Percentiles rank a stretch among this genome's conserved stretches.
Conservation (phyloP, 1,139 yeast genomes). For the Nakaseomyces glabratus region DNA sequence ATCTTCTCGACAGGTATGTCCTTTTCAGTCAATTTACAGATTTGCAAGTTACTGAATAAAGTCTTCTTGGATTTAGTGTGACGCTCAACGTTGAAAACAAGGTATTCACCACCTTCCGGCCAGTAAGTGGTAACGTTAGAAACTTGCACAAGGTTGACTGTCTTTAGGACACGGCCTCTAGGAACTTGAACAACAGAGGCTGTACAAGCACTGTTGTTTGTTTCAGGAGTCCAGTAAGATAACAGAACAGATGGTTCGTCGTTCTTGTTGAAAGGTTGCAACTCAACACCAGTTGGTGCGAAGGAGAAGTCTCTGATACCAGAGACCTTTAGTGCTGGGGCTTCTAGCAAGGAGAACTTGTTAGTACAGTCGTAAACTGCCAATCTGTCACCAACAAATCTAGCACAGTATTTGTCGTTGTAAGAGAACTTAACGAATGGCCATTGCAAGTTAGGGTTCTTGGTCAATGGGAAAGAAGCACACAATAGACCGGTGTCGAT, state of each 20-base stretch:
- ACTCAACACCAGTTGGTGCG: constrained; percentile 79
- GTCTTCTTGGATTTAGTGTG: constrained; percentile 94
- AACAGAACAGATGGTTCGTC: constrained; percentile 47
- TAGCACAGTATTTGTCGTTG: constrained; percentile 90
- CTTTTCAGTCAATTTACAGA: constrained; percentile 78
- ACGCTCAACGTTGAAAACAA: constrained; percentile 94
- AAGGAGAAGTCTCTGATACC: constrained; percentile 90
- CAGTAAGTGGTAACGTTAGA: constrained; percentile 87
- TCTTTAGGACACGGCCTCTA: constrained; percentile 71
- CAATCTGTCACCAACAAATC: constrained; percentile 88
- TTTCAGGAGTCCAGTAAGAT: constrained; percentile 96
- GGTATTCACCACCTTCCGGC: constrained; percentile 79
- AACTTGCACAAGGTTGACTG: constrained; percentile 91
- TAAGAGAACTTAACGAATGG: constrained; percentile 95
- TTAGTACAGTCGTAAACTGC: constrained; percentile 73
- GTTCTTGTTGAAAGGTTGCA: constrained; percentile 45
- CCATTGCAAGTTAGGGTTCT: constrained; percentile 81
- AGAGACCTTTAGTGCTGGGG: constrained; percentile 74
- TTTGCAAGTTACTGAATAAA: constrained; percentile 82
- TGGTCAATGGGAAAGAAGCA: constrained; percentile 86
- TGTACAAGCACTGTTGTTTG: constrained; percentile 86
- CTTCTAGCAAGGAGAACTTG: constrained; percentile 65
- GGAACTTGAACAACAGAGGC: constrained; percentile 89
- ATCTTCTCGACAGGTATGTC: constrained; percentile 92
- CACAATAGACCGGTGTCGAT: constrained; percentile 73